Evolutionary conservation across 2,329 filamentous ascomycete species (phyloP), one percentile per base, ranked within the genome.

Genomic region (Furcasterigmium sp.): DNA sequence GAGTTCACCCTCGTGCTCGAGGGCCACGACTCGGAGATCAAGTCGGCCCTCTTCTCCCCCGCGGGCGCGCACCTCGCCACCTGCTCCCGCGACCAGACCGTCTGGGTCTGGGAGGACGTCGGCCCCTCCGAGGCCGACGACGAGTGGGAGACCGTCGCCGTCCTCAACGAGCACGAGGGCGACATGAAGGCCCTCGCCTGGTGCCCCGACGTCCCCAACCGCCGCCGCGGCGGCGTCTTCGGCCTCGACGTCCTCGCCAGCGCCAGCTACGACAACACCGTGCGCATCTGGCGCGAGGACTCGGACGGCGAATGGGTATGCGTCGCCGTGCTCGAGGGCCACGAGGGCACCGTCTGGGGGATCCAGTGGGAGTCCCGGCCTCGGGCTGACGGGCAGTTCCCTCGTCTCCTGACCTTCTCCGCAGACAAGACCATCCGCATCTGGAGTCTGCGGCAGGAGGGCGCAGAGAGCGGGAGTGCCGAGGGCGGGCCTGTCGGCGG

Each of bases 41-140:
- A 96, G 71, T 73, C 78, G 23, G 80, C 91, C 49, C 75, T 79
- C 2, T 94, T 90, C 68, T 82, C 77, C 15, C 82, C 87, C 0
- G 80, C 79, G 0, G 87, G 87, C 1, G 80, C 85, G 48, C 83
- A 89, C 55, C 76, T 98, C 5, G 93, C 93, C 6, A 96, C 91
- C 0, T 96, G 91, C 64, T 87, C 82, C 42, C 78, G 93, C 39
- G 93, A 98, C 62, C 97, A 97, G 69, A 86, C 81, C 14, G 88
- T 97, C 15, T 98, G 93, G 93, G 88, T 98, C 55, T 98, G 93
- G 93, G 93, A 98, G 65, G 93, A 97, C 61, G 78, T 96, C 42
- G 78, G 79, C 30, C 67, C 68, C 8, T 68, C 70, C 43, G 84
- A 87, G 52, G 86, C 84, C 14, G 91, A 95, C 43, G 91, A 95